A percentile compares a stretch with the other conserved stretches of the same genome.
Conservation (phyloP, 2,329 filamentous ascomycete species). For the Calonectria crousiana region DNA sequence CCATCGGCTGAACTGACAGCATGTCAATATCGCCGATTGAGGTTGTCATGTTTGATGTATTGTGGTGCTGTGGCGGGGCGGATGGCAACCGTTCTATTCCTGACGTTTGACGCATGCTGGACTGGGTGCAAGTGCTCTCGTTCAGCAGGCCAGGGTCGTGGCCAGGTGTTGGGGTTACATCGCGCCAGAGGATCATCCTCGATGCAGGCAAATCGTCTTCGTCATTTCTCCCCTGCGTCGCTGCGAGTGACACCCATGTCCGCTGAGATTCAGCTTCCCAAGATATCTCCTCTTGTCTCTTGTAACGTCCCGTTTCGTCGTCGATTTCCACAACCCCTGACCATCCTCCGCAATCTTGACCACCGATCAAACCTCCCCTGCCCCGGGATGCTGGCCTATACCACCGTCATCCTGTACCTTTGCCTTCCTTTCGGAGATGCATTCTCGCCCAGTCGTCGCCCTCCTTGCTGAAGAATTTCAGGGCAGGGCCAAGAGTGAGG, state of each 20-base stretch:
- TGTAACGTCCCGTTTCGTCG: constrained; percentile 27
- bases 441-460: constrained; percentile 7
- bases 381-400: background rate
- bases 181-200: constrained; percentile 34
- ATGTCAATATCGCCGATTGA: constrained; percentile 1
- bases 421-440: constrained; percentile 15
- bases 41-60: background rate
- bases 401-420: constrained; percentile 18
- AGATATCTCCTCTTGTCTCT: constrained; percentile 38
- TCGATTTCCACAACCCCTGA: constrained; percentile 36
- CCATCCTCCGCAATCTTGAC: constrained; percentile 29
- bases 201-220: constrained; percentile 22
- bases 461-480: background rate
- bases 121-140: constrained; percentile 37
- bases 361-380: constrained; percentile 31
- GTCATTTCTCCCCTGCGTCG: constrained; percentile 36
- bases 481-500: background rate
- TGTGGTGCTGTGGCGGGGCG: constrained; percentile 19
- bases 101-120: constrained; percentile 11
- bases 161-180: constrained; percentile 41
- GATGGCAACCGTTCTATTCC: background rate
- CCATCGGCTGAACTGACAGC: background rate
- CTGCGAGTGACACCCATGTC: constrained; percentile 9
- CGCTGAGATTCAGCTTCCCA: constrained; percentile 27
- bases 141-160: constrained; percentile 40